Conservation (phyloP, 2,329 filamentous ascomycete genomes). For the Rasamsonia emersonii region DNA sequence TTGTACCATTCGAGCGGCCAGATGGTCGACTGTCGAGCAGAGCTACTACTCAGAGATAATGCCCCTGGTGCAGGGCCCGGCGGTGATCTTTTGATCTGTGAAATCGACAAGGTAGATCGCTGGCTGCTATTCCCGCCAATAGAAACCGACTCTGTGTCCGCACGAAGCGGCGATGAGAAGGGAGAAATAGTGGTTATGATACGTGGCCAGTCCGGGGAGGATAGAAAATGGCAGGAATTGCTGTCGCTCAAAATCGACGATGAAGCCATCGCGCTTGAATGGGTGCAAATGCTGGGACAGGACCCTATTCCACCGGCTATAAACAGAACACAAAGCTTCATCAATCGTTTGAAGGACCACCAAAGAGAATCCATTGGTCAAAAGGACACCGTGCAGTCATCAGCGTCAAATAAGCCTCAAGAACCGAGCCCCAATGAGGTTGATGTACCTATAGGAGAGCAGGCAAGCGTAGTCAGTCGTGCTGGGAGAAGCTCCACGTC, state of each 20-base stretch:
- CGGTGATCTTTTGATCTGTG: constrained; percentile 86
- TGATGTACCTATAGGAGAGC: constrained; percentile 55
- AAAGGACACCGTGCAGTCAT: constrained; percentile 12
- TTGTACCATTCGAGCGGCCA: constrained; percentile 84
- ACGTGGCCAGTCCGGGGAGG: constrained; percentile 55
- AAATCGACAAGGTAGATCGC: constrained; percentile 66
- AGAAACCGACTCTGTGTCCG: constrained; percentile 63
- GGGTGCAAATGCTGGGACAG: constrained; percentile 75
- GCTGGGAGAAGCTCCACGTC: constrained; percentile 31
- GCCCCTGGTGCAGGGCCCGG: constrained; percentile 55
- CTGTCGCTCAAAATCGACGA: constrained; percentile 68
- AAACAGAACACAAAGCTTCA: constrained; percentile 46
- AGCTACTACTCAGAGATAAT: constrained; percentile 78
- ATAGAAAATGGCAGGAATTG: constrained; percentile 71
- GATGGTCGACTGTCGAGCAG: constrained; percentile 77
- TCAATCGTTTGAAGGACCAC: constrained; percentile 33
- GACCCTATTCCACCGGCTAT: constrained; percentile 54
- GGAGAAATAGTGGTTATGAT: constrained; percentile 81
- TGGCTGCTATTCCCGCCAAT: constrained; percentile 92
- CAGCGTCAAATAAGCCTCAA: constrained; percentile 22
- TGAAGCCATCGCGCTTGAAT: constrained; percentile 71
- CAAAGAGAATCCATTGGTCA: constrained; percentile 17
- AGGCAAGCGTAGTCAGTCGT: constrained; percentile 38
- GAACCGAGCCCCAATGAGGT: constrained; percentile 45
- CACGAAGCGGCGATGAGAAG: constrained; percentile 63